phyloP scores from a whole-genome alignment of 192 early-diverging fungal genomes.

The Backusella australiensis region DNA sequence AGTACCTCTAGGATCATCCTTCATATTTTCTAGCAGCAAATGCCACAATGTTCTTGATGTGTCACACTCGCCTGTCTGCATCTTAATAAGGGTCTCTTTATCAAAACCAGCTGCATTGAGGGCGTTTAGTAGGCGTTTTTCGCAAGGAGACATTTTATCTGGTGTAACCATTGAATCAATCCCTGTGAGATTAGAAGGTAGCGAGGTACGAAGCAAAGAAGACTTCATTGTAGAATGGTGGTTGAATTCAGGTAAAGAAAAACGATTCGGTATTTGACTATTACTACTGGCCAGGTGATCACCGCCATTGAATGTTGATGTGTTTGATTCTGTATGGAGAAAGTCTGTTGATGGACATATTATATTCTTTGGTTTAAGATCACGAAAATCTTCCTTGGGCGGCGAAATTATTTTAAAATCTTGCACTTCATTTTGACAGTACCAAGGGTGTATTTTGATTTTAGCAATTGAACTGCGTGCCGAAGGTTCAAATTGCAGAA shows the following conservation, averaged over 20 bases:
- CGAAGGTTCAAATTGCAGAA: conserved; percentile 65
- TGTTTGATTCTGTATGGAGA: conserved; percentile 4
- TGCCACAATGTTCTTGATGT: conserved; percentile 66
- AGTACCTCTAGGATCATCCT: not conserved
- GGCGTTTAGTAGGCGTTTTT: conserved; percentile 5
- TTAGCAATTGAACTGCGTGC: conserved; percentile 60
- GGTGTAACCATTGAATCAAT: not conserved
- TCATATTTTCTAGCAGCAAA: conserved; percentile 49
- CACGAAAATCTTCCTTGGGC: not conserved
- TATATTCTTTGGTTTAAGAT: not conserved
- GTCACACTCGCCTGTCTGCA: conserved; percentile 56
- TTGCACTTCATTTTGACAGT: not conserved
- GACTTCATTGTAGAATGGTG: conserved; percentile 10
- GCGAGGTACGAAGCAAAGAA: conserved; percentile 23
- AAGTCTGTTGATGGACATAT: not conserved
- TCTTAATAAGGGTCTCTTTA: conserved; percentile 48
- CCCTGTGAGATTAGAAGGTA: conserved; percentile 26
- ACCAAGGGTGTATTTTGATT: conserved; percentile 67
- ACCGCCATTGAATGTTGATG: not conserved
- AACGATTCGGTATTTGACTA: not conserved
- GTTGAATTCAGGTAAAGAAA: conserved; percentile 14
- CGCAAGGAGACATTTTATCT: conserved; percentile 5
- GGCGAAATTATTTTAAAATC: conserved; percentile 17
- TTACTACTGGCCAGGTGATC: not conserved
- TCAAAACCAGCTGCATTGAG: conserved; percentile 53